Evolutionary conservation across 2,329 filamentous ascomycete species (phyloP), one percentile per base, ranked within the genome.

Genomic region (Cercospora citrullina): DNA sequence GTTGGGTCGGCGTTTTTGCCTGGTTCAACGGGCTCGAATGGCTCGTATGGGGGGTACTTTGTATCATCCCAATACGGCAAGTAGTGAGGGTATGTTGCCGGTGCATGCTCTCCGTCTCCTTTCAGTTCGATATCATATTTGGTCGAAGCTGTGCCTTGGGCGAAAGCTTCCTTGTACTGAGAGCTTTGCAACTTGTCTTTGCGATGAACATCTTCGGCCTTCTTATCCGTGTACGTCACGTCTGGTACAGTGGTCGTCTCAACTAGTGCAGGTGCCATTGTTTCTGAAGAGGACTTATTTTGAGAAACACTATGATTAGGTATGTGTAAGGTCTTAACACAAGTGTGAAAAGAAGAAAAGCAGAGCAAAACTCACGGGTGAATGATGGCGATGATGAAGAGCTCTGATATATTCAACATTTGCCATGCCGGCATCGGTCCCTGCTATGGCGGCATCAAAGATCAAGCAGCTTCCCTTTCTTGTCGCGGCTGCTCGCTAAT

Each of bases 21-120:
- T 74, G 91, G 91, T 65, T 94, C 91, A 70, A 87, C 86, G 77
- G 93, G 90, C 76, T 90, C 84, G 73, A 93, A 94, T 0, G 85
- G 87, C 69, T 89, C 81, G 7, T 92, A 84, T 6, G 91, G 89
- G 65, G 87, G 84, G 74, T 89, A 91, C 71, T 80, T 85, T 18
- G 68, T 71, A 12, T 73, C 72, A 60, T 74, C 71, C 75, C 76
- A 75, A 36, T 78, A 75, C 31, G 92, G 84, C 4, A 88, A 88
- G 72, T 91, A 93, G 76, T 69, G 65, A 18, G 70, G 66, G 57
- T 68, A 68, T 5, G 87, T 84, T 5, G 86, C 85, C 9, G 86
- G 84, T 16, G 84, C 80, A 72, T 86, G 82, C 68, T 83, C 85
- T 2, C 77, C 82, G 10, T 83, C 84, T 4, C 86, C 86, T 60